Evolutionary conservation across 441 rosid genomes (phyloP).

Genomic region (Kokia cookei): DNA sequence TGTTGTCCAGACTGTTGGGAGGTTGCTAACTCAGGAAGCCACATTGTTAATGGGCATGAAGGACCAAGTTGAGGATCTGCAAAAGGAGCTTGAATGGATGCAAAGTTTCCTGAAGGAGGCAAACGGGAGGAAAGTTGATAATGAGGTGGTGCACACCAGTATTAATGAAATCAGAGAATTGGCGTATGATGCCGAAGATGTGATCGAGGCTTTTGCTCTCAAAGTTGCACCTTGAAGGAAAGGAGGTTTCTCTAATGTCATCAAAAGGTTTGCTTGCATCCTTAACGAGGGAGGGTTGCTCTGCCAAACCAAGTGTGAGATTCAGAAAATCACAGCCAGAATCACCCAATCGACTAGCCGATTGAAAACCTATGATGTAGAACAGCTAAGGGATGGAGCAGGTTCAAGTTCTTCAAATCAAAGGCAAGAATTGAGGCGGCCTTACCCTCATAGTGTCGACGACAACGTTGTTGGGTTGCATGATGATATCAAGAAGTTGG

Average conservation of each 20-base stretch:
- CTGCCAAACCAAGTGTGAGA: background rate
- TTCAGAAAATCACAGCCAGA: constrained; percentile 11
- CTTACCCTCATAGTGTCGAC: constrained; percentile 3
- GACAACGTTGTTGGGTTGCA: constrained; percentile 11
- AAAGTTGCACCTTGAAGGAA: constrained; percentile 2
- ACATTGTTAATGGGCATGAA: constrained; percentile 9
- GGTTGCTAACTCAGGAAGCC: constrained; percentile 14
- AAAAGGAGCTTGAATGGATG: constrained; percentile 15
- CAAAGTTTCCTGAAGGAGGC: constrained; percentile 22
- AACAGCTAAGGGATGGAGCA: background rate
- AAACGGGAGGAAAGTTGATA: constrained; percentile 12
- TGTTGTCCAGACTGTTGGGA: constrained; percentile 17
- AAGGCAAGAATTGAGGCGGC: constrained; percentile 12
- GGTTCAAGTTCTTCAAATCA: background rate
- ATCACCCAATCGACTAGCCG: constrained; percentile 4
- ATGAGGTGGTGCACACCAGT: constrained; percentile 13
- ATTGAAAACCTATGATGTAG: constrained; percentile 12
- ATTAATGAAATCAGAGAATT: constrained; percentile 20
- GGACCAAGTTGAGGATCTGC: constrained; percentile 22
- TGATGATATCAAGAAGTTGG: constrained; percentile 14
- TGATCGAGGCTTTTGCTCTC: constrained; percentile 12
- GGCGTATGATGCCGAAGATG: constrained; percentile 28
- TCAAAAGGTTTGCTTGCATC: constrained; percentile 3
- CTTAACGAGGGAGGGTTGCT: background rate
- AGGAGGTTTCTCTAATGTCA: background rate